phyloP scores from a whole-genome alignment of 129 eudicot genomes.

The Glebionis coronaria region DNA sequence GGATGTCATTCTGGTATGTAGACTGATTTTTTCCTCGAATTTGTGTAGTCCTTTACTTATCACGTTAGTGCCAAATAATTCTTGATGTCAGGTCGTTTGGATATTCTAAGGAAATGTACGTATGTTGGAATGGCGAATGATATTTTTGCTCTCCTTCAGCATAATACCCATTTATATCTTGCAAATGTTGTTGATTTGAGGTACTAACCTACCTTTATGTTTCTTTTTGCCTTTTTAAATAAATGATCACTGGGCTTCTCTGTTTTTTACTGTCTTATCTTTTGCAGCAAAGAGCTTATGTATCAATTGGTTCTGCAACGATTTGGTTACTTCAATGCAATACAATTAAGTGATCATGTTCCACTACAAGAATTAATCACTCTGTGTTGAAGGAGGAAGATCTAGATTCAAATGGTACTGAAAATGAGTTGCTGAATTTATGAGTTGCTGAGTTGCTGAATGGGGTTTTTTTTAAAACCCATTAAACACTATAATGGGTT shows the following conservation, averaged over 20 bases:
- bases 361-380: constrained; percentile 61
- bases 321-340: constrained; percentile 90
- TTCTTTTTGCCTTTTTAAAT: background rate
- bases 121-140: constrained; percentile 99
- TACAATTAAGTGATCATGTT: constrained; percentile 88
- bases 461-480: no score
- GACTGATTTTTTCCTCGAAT: background rate
- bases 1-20: constrained; percentile 71
- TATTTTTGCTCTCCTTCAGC: constrained; percentile 81
- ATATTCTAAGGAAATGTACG: constrained; percentile 78
- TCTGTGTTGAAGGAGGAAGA: constrained; percentile 88
- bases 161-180: constrained; percentile 82
- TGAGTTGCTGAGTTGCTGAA: no score
- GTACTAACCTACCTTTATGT: constrained; percentile 27
- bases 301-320: constrained; percentile 93
- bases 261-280: constrained; percentile 3
- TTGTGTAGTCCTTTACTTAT: constrained; percentile 16
- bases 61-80: constrained; percentile 11
- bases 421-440: no score
- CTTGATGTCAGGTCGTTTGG: constrained; percentile 65
- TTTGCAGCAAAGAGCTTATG: constrained; percentile 96
- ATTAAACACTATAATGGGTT: no score
- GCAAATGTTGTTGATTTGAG: constrained; percentile 92
- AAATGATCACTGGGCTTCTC: background rate
- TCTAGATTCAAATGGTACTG: constrained; percentile 49